Percentiles rank a stretch among this genome's conserved stretches.
Evolutionary conservation across 2,329 filamentous ascomycete genomes (phyloP).

Genomic region (Hymenoscyphus salicellus): DNA sequence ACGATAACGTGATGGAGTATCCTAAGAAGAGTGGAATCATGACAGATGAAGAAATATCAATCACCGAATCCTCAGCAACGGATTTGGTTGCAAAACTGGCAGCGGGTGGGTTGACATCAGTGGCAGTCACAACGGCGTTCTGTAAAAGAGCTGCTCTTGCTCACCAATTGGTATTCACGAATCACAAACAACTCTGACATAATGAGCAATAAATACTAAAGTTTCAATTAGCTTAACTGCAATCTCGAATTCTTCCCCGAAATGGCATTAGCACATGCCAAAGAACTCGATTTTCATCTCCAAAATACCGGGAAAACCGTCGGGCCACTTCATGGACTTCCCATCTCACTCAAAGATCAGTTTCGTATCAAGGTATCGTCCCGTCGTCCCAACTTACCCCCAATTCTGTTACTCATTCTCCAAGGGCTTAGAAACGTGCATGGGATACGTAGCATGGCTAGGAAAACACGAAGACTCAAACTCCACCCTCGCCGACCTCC

Average conservation of each 20-base stretch:
- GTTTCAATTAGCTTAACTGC: conserved; percentile 31
- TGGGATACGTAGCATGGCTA: conserved; percentile 72
- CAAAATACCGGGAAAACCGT: conserved; percentile 40
- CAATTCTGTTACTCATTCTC: neutral
- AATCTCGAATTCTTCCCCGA: conserved; percentile 48
- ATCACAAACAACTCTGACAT: too few species aligned
- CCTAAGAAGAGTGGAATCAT: conserved; percentile 29
- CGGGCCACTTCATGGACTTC: conserved; percentile 62
- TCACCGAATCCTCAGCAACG: conserved; percentile 30
- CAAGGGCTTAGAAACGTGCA: conserved; percentile 47
- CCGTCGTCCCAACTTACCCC: too few species aligned
- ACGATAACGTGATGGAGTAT: conserved; percentile 25
- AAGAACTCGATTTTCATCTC: conserved; percentile 45
- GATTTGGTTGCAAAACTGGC: conserved; percentile 29
- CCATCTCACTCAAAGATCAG: conserved; percentile 58
- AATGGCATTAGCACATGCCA: conserved; percentile 44
- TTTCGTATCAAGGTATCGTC: conserved; percentile 52
- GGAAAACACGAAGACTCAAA: conserved; percentile 69
- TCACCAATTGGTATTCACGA: conserved; percentile 44
- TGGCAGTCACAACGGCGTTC: conserved; percentile 45
- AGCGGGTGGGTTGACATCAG: conserved; percentile 26
- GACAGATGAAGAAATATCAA: conserved; percentile 26
- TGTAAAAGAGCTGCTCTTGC: conserved; percentile 49
- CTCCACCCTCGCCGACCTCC: conserved; percentile 71
- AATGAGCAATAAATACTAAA: neutral